phyloP scores from a whole-genome alignment of 2,329 filamentous ascomycete species.

The Tolypocladium tundrense region DNA sequence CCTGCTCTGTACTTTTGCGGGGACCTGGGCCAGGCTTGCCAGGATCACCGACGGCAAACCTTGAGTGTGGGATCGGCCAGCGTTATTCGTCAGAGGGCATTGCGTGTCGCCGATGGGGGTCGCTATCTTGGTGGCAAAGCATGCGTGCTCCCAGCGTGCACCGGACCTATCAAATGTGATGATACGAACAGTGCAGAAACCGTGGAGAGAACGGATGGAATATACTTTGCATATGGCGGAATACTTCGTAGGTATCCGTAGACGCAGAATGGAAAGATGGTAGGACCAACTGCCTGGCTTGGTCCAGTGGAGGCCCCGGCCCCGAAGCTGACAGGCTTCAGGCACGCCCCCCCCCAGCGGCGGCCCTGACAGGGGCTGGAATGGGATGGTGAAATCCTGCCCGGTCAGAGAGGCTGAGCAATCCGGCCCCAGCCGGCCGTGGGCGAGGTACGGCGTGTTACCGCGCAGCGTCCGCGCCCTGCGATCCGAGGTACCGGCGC shows the following conservation, averaged over 20 bases:
- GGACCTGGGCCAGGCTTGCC: background rate
- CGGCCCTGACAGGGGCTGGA: background rate
- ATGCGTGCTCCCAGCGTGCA: background rate
- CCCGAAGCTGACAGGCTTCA: background rate
- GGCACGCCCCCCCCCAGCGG: background rate
- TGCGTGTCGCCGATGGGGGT: background rate
- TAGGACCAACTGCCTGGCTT: too few relatives aligned
- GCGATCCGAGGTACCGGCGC: background rate
- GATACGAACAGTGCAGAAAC: background rate
- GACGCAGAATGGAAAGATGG: too few relatives aligned
- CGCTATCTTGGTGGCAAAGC: background rate
- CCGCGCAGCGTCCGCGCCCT: background rate
- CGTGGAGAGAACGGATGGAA: background rate
- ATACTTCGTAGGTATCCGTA: too few relatives aligned
- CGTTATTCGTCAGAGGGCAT: background rate
- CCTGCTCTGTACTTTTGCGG: background rate
- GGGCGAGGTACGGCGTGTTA: background rate
- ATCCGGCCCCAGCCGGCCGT: background rate
- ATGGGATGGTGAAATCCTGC: background rate
- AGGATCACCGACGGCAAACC: background rate
- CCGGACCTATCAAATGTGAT: too few relatives aligned
- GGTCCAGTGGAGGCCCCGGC: too few relatives aligned
- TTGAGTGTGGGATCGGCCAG: background rate
- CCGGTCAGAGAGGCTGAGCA: background rate
- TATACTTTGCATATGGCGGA: too few relatives aligned